These are phyloP conservation scores for Podaxis carcinomalis DNA, from an alignment of 768 basidiomycete species.

Conservation along the genomic window DNA sequence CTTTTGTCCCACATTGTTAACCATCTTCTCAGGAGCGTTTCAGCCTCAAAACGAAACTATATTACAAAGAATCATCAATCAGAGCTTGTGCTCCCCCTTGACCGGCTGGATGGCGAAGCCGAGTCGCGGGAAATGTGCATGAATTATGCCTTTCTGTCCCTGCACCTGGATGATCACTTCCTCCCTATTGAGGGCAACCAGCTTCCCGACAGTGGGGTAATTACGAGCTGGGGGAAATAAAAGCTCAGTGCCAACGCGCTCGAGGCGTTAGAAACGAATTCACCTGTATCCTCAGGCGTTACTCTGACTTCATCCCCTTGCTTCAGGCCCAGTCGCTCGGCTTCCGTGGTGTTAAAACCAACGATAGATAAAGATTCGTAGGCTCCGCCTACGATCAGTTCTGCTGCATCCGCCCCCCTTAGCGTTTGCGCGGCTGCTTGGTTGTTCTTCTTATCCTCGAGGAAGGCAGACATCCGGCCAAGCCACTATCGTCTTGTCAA, in stretches of 20 bases:
- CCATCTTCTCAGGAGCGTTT: neutral
- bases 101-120: slow-evolving; percentile 27
- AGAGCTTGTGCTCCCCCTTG: slow-evolving; percentile 12
- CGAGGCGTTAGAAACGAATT: slow-evolving; percentile 1
- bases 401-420: slow-evolving; percentile 38
- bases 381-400: slow-evolving; percentile 31
- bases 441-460: slow-evolving; percentile 26
- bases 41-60: neutral
- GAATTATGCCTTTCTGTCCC: slow-evolving; percentile 33
- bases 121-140: slow-evolving; percentile 52
- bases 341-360: slow-evolving; percentile 45
- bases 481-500: slow-evolving; percentile 39
- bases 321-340: slow-evolving; percentile 35
- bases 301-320: slow-evolving; percentile 34
- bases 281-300: slow-evolving; percentile 47
- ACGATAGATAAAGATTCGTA: slow-evolving; percentile 33
- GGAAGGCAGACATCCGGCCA: slow-evolving; percentile 29
- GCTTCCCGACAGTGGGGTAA: slow-evolving; percentile 42
- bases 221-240: slow-evolving; percentile 25
- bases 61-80: neutral
- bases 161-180: slow-evolving; percentile 46
- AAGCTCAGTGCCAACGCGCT: neutral
- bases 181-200: slow-evolving; percentile 45
- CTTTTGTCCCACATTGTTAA: neutral
- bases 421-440: slow-evolving; percentile 24